Percentiles rank a stretch among this genome's conserved stretches.
These are phyloP conservation scores for Fusarium chuoi DNA, from an alignment of 2,329 filamentous ascomycete genomes.

Conservation along the genomic window DNA sequence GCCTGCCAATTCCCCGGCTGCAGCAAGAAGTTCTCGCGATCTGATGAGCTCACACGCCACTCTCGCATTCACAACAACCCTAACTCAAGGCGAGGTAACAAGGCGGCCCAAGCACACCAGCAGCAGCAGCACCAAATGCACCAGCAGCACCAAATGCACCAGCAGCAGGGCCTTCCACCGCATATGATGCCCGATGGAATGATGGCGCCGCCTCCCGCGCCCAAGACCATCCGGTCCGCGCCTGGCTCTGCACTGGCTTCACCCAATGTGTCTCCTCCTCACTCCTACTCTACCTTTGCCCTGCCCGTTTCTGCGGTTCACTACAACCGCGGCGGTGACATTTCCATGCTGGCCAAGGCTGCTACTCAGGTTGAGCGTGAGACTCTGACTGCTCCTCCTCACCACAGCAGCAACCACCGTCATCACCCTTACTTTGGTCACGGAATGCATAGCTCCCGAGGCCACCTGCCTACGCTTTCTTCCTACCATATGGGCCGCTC, in stretches of 20 bases:
- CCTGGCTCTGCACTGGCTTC: conserved; percentile 87
- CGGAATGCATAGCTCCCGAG: conserved; percentile 60
- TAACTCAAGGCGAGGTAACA: conserved; percentile 93
- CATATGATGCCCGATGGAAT: conserved; percentile 68
- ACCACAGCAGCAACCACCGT: conserved; percentile 57
- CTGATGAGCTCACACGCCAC: conserved; percentile 95
- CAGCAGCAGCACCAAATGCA: conserved; percentile 50
- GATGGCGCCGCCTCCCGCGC: conserved; percentile 80
- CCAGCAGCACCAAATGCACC: conserved; percentile 51
- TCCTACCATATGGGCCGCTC: conserved; percentile 95
- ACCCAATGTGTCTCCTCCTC: conserved; percentile 95
- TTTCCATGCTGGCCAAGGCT: conserved; percentile 69
- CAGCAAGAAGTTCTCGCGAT: conserved; percentile 96
- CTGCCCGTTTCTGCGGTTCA: conserved; percentile 61
- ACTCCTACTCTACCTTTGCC: conserved; percentile 82
- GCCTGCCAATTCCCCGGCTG: conserved; percentile 95
- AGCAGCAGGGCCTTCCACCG: conserved; percentile 53
- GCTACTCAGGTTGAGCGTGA: conserved; percentile 72
- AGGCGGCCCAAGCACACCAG: conserved; percentile 63
- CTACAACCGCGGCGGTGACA: conserved; percentile 63
- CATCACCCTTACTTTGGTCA: conserved; percentile 67
- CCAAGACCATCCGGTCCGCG: conserved; percentile 87
- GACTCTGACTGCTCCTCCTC: conserved; percentile 53
- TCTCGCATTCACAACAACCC: conserved; percentile 99
- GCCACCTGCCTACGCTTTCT: conserved; percentile 78